Evolutionary conservation across 2,329 filamentous ascomycete genomes (phyloP), one percentile per base, ranked within the genome.

Genomic region (Clarireedia homoeocarpa): DNA sequence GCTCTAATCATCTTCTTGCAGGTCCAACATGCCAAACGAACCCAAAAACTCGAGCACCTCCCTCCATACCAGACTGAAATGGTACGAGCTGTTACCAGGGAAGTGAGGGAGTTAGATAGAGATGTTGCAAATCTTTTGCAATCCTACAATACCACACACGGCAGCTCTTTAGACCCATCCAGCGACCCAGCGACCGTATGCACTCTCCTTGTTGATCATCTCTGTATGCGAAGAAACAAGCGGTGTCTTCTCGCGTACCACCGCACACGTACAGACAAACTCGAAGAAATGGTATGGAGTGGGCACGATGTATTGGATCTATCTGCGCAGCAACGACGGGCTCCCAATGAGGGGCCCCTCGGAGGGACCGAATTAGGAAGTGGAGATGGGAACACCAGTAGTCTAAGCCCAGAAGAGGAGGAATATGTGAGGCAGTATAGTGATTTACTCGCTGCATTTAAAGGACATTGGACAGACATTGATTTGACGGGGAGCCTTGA

Each of bases 401-500:
- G 88, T 66, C 75, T 97, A 58, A 96, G 91, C 66, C 91, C 94
- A 0, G 92, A 97, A 70, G 94, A 99, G 71, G 91, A 96, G 71
- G 94, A 97, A 65, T 99, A 96, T 68, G 88, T 96, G 56, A 81
- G 92, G 58, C 86, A 91, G 67, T 99, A 96, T 69, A 86, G 87
- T 62, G 91, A 99, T 67, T 77, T 99, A 62, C 75, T 99, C 55
- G 90, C 92, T n/a, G 89, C 91, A 2, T 96, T 95, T 73, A 99
- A 99, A 71, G 94, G 94, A 0, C 91, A 96, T 67, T 99, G 92
- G 92, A 97, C 92, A 20, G 94, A 99, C 70, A 88, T 99, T 63
- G 94, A 99, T 72, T 76, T 99, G 54, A 96, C 94, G 2, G 94
- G 94, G 34, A 94, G 88, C 67, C 75, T 99, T 68, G 91, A 96